phyloP scores from a whole-genome alignment of 139 green algal genomes.

The Picochlorum sp. region DNA sequence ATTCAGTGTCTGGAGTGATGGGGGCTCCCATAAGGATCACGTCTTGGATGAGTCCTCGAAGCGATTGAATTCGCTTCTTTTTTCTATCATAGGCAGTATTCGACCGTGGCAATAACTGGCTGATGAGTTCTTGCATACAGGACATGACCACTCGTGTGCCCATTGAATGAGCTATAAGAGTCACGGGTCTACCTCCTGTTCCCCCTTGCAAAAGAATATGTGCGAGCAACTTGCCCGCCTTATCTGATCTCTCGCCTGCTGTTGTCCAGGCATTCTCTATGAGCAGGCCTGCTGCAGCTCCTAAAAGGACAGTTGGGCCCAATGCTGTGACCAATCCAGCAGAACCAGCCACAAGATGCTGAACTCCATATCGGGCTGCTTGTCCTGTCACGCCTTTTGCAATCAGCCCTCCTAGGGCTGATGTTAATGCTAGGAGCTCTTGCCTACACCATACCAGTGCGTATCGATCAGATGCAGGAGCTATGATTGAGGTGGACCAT shows the following conservation, averaged over 20 bases:
- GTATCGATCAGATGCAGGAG: slow-evolving; percentile 11
- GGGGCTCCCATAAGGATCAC: slow-evolving; percentile 69
- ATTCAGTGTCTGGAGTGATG: slow-evolving; percentile 35
- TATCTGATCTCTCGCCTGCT: slow-evolving; percentile 40
- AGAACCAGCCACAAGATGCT: slow-evolving; percentile 36
- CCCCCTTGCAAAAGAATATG: slow-evolving; percentile 46
- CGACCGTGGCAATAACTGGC: slow-evolving; percentile 19
- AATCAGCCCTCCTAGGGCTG: slow-evolving; percentile 36
- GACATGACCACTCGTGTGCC: slow-evolving; percentile 62
- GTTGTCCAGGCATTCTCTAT: slow-evolving; percentile 48
- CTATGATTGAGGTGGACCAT: slow-evolving; percentile 32
- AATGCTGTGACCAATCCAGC: slow-evolving; percentile 44
- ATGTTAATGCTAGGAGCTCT: slow-evolving; percentile 44
- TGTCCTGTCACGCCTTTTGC: slow-evolving; percentile 26
- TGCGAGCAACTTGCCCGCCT: slow-evolving; percentile 53
- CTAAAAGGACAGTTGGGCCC: slow-evolving; percentile 28
- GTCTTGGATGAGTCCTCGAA: slow-evolving; percentile 28
- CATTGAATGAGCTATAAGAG: slow-evolving; percentile 42
- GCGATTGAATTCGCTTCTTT: too few species aligned
- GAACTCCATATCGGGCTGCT: slow-evolving; percentile 31
- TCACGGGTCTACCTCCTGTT: slow-evolving; percentile 56
- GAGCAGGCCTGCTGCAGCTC: slow-evolving; percentile 24
- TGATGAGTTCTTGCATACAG: slow-evolving; percentile 56
- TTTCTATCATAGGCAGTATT: slow-evolving; percentile 15
- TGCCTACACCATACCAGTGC: slow-evolving; percentile 51